Base-by-base conservation (phyloP, 495 filamentous ascomycete genomes). In the Penicillium lividum region DNA sequence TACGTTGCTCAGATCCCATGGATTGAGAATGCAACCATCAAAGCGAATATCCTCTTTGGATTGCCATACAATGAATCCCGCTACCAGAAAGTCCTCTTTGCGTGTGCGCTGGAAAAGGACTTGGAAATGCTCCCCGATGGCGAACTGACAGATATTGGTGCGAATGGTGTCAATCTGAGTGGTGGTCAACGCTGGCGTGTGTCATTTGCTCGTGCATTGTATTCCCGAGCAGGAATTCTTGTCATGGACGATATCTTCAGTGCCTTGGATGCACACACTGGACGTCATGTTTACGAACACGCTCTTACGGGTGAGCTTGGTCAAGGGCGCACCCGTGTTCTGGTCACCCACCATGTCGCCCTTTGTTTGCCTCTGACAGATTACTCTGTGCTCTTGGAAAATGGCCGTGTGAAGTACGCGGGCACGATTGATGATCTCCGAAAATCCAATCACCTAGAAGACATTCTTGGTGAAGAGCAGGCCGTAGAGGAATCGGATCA, bases 241-340 rank as follows among this genome's bases (percentile, higher is more conserved):
- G 76, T 95, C 25, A 73, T 95, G 50, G 91, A 95, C 64, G 91
- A 95, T 64, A 93, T 95, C 40, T 95, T 95, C 70, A 90, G 87
- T 57, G 80, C 78, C 0, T 64, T 84, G 2, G 81, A 85, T 66
- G 73, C 89, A 11, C 89, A 93, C 66, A 89, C 91, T 48, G 91
- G 91, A 13, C 81, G 84, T 22, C 87, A 90, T 63, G 84, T 93
- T 48, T 91, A 88, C 57, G 86, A 93, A 54, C 75, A 89, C 29
- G 87, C 88, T 51, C 72, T 95, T 7, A 87, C 80, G 16, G 91
- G 91, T 0, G 80, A 85, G 31, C 70, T 94, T 10, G 84, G 84
- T 43, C 56, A 76, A n/a, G 86, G 84, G 0, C 78, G 91, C 42
- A 95, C 91, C 4, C 79, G 91, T 36, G 86, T 95, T 46, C 65